Evolutionary conservation across 2,329 filamentous ascomycete genomes (phyloP), one percentile per base, ranked within the genome.

Genomic region (Sarocladiaceae sp.): DNA sequence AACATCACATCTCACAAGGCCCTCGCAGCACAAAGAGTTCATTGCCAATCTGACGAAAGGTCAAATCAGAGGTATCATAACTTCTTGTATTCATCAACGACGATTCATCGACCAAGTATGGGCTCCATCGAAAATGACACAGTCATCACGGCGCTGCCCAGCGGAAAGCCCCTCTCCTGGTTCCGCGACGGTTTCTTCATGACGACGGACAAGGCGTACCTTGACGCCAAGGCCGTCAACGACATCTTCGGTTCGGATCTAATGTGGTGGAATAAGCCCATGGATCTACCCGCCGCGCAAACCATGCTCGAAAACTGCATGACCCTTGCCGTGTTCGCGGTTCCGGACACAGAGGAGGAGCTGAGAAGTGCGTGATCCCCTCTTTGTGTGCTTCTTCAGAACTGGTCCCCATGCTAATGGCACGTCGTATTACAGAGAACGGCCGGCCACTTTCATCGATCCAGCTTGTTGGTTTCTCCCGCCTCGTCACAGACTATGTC

Each of bases 401-500:
- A 40, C 21, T 33, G 26, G 7, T 11, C 23, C n/a, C n/a, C n/a
- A n/a, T n/a, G n/a, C n/a, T n/a, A n/a, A n/a, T n/a, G n/a, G n/a
- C n/a, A 27, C 31, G 35, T 27, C 19, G 45, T 35, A 7, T 31
- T 3, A n/a, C 43, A 67, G 65, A 49, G 43, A 58, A 62, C 43
- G 60, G 62, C 19, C 51, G 57, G 21, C 57, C 58, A 19, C 55
- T 56, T 16, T 43, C 40, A 4, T 32, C 20, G 53, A 56, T 62
- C 33, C 55, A 57, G 20, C 60, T 70, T 55, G 61, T 66, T 43
- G 67, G 67, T 45, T 60, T 70, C 45, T 61, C 64, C 37, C 64
- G 84, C 26, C 60, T 85, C n/a, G 66, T 88, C 43, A 88, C 83
- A 7, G 85, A 88, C 60, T 74, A 76, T 53, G 72, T 79, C 37